Evolutionary conservation across 148 eudicot genomes (phyloP).

Genomic region (Chenopodium berlandieri): DNA sequence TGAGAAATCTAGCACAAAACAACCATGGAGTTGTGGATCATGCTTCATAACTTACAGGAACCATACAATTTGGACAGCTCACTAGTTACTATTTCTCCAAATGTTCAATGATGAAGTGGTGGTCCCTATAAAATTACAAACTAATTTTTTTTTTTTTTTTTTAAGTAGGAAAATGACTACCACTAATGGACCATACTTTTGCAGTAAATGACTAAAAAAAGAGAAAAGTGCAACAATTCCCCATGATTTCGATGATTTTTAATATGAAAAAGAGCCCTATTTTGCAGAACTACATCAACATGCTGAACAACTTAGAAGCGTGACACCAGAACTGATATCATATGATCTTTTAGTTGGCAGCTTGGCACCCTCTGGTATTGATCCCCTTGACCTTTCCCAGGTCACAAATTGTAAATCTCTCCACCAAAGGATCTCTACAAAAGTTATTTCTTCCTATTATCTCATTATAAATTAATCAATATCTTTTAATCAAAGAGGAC

Average conservation of each 20-base stretch:
- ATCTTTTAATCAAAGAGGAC: too few relatives aligned
- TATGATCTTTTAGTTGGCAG: not conserved
- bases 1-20: not conserved
- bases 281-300: not conserved
- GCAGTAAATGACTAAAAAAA: constrained; percentile 5
- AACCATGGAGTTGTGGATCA: not conserved
- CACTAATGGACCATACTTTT: constrained; percentile 2
- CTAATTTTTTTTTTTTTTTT: too few relatives aligned
- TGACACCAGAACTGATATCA: not conserved
- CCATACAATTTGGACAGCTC: constrained; percentile 6
- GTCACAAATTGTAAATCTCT: not conserved
- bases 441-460: not conserved
- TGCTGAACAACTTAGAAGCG: not conserved
- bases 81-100: not conserved
- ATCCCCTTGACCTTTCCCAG: not conserved
- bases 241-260: not conserved
- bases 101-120: not conserved
- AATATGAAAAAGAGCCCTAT: not conserved
- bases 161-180: not conserved
- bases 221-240: not conserved
- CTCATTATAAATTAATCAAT: not conserved
- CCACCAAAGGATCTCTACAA: not conserved
- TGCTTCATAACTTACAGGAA: not conserved
- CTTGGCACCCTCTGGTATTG: not conserved
- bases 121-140: not conserved